These are phyloP conservation scores for Hexamita inflata DNA, from an alignment of 208 protist species.

Conservation along the genomic window DNA sequence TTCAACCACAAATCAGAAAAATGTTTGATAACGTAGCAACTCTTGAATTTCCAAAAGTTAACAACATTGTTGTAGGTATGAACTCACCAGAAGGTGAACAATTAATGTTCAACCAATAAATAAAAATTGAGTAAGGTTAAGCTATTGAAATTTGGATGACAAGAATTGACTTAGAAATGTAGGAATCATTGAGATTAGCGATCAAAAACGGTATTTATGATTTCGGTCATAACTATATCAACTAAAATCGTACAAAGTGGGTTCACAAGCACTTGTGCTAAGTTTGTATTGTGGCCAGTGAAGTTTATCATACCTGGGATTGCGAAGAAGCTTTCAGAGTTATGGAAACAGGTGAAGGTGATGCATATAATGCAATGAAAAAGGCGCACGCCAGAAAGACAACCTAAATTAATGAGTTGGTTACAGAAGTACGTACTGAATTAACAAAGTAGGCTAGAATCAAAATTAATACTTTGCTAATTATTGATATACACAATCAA, in stretches of 20 bases:
- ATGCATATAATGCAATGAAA: conserved; percentile 87
- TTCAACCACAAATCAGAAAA: conserved; percentile 94
- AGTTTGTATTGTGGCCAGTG: conserved; percentile 72
- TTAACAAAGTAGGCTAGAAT: conserved; percentile 71
- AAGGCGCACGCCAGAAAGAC: conserved; percentile 65
- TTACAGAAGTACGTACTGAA: conserved; percentile 70
- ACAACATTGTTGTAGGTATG: conserved; percentile 75
- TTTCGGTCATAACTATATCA: conserved; percentile 64
- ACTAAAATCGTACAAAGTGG: conserved; percentile 41
- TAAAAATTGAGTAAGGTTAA: conserved; percentile 62
- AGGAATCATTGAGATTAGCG: conserved; percentile 66
- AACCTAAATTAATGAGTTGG: conserved; percentile 76
- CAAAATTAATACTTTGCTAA: conserved; percentile 95
- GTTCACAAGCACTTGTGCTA: conserved; percentile 59
- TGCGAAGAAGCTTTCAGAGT: conserved; percentile 35
- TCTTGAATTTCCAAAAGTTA: conserved; percentile 65
- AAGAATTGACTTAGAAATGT: conserved; percentile 75
- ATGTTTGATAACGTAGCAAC: conserved; percentile 86
- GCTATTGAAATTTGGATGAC: conserved; percentile 91
- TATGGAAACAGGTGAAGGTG: conserved; percentile 65
- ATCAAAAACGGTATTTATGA: conserved; percentile 85
- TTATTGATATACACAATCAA: conserved; percentile 94
- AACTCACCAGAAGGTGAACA: conserved; percentile 79
- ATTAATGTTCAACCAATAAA: conserved; percentile 65
- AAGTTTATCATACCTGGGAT: conserved; percentile 48